A percentile compares a stretch with the other conserved stretches of the same genome.
Conservation (phyloP, 768 basidiomycete genomes). For the Agaricus subrufescens region DNA sequence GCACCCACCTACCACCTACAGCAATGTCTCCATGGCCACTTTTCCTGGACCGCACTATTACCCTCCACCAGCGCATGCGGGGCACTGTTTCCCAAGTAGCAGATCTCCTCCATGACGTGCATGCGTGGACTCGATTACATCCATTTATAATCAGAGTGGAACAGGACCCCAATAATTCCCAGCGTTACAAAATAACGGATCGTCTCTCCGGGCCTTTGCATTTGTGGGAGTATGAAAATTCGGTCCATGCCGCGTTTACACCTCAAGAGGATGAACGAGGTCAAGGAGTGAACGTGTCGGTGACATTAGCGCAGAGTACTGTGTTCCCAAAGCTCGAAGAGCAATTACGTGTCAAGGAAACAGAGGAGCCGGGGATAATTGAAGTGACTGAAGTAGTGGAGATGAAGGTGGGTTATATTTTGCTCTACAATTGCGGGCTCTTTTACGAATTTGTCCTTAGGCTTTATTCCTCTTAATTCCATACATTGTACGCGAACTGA, state of each 20-base stretch:
- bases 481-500: slow-evolving; percentile 26
- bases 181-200: slow-evolving; percentile 8
- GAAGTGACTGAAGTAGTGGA: slow-evolving; percentile 23
- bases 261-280: slow-evolving; percentile 15
- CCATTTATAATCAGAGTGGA: slow-evolving; percentile 7
- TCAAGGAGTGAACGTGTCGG: slow-evolving; percentile 14
- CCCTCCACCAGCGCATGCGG: slow-evolving; percentile 19
- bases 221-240: slow-evolving; percentile 6
- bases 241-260: background rate
- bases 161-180: slow-evolving; percentile 7
- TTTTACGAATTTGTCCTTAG: slow-evolving; percentile 14
- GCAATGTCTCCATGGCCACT: slow-evolving; percentile 24
- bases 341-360: slow-evolving; percentile 13
- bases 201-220: background rate
- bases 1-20: background rate
- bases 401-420: slow-evolving; percentile 20
- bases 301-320: background rate
- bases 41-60: slow-evolving; percentile 21
- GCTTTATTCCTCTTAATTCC: slow-evolving; percentile 29
- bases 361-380: slow-evolving; percentile 12
- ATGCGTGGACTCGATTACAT: slow-evolving; percentile 1
- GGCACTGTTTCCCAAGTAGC: background rate
- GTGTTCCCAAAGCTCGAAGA: slow-evolving; percentile 14
- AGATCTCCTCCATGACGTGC: background rate
- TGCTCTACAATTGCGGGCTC: background rate